Evolutionary conservation across 106 monocot species (phyloP).

Genomic region (Gastrodia elata): DNA sequence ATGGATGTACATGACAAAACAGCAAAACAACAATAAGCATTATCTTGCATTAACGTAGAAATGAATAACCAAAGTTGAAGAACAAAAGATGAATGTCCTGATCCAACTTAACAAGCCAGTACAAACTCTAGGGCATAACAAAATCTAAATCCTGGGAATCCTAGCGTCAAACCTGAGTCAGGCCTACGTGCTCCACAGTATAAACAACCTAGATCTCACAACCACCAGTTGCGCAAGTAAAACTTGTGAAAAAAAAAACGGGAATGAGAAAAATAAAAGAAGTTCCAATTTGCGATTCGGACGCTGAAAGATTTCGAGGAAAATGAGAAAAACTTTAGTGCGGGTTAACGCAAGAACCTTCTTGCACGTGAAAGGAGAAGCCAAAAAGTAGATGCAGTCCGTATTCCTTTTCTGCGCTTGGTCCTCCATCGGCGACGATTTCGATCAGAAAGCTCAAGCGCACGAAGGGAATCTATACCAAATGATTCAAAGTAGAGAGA

Average conservation of each 20-base stretch:
- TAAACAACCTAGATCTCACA: background rate
- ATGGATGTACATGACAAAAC: no score
- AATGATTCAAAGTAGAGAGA: no score
- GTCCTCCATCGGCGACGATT: constrained; percentile 8
- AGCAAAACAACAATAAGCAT: background rate
- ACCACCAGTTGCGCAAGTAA: background rate
- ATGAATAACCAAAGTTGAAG: no score
- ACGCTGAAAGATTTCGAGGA: background rate
- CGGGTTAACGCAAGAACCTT: background rate
- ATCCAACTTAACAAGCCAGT: background rate
- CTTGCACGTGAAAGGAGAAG: constrained; percentile 17
- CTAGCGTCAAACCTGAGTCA: background rate
- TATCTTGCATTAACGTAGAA: background rate
- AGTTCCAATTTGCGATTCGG: background rate
- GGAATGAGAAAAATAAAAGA: background rate
- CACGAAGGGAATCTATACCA: no score
- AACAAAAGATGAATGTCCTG: no score
- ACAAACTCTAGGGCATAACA: background rate
- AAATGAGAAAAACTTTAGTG: background rate
- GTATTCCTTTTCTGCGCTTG: constrained; percentile 15
- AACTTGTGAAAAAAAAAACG: background rate
- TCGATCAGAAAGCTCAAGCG: no score
- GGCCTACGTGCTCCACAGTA: background rate
- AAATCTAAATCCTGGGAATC: background rate
- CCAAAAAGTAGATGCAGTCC: constrained; percentile 19